Conservation (phyloP, 257 asterid genomes). For the Solanum chilense region DNA sequence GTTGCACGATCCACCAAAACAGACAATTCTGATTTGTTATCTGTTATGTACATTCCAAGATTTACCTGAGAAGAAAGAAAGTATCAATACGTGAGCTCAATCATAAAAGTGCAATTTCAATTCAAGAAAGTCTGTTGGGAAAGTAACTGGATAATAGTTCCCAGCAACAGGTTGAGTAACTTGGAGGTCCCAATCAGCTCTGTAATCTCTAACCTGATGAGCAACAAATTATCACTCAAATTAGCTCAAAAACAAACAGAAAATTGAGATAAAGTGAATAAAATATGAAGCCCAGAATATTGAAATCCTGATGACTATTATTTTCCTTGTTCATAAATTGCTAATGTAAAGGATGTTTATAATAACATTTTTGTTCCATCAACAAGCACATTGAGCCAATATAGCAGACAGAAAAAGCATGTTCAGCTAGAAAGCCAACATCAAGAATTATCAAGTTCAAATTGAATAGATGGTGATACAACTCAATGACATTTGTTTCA, state of each 20-base stretch:
- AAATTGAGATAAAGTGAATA: not conserved
- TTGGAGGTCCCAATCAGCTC: slow-evolving; percentile 71
- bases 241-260: not conserved
- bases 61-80: slow-evolving; percentile 33
- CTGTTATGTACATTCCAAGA: slow-evolving; percentile 60
- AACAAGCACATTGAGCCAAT: not conserved
- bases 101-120: too few relatives aligned
- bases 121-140: not conserved
- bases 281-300: not conserved
- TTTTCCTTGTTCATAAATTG: not conserved
- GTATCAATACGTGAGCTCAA: not conserved
- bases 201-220: slow-evolving; percentile 66
- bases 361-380: not conserved
- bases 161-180: slow-evolving; percentile 93
- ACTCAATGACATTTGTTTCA: not conserved
- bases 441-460: not conserved
- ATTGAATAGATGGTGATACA: not conserved
- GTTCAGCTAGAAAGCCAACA: not conserved
- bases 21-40: slow-evolving; percentile 55
- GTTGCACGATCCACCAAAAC: slow-evolving; percentile 78
- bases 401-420: not conserved
- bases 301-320: not conserved
- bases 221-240: not conserved
- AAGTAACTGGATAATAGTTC: slow-evolving; percentile 77
- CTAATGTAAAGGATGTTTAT: not conserved